phyloP scores from a whole-genome alignment of 345 rosid genomes.

The Salix viminalis region DNA sequence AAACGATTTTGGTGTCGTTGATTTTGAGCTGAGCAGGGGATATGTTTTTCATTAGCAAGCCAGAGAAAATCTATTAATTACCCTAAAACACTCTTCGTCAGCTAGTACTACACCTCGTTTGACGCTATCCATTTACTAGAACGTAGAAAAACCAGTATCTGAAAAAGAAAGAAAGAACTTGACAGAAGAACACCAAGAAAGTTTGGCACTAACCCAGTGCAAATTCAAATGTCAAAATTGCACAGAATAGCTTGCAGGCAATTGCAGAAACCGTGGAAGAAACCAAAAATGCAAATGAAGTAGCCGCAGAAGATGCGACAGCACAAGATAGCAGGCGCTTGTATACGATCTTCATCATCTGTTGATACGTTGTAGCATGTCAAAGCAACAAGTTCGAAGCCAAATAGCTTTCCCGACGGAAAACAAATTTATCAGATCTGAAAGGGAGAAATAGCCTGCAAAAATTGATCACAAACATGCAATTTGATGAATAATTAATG shows the following conservation, averaged over 20 bases:
- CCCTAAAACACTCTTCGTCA: too few relatives aligned
- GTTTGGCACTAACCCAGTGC: slow-evolving; percentile 25
- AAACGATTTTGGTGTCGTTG: too few relatives aligned
- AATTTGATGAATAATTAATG: neutral
- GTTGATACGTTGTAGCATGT: neutral
- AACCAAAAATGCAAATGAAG: neutral
- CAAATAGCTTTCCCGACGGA: too few relatives aligned
- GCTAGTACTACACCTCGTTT: too few relatives aligned
- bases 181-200: neutral
- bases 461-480: neutral
- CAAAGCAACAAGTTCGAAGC: neutral
- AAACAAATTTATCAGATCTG: neutral
- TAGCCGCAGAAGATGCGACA: neutral
- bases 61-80: too few relatives aligned
- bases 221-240: slow-evolving; percentile 17
- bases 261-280: neutral
- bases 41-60: too few relatives aligned
- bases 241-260: slow-evolving; percentile 11
- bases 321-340: neutral
- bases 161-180: neutral
- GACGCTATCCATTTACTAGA: too few relatives aligned
- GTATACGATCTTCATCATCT: neutral
- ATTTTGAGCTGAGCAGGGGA: too few relatives aligned
- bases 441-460: neutral
- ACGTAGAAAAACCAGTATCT: neutral